Evolutionary conservation across 2,329 filamentous ascomycete genomes (phyloP).

Genomic region (Leptographium galeiforme): DNA sequence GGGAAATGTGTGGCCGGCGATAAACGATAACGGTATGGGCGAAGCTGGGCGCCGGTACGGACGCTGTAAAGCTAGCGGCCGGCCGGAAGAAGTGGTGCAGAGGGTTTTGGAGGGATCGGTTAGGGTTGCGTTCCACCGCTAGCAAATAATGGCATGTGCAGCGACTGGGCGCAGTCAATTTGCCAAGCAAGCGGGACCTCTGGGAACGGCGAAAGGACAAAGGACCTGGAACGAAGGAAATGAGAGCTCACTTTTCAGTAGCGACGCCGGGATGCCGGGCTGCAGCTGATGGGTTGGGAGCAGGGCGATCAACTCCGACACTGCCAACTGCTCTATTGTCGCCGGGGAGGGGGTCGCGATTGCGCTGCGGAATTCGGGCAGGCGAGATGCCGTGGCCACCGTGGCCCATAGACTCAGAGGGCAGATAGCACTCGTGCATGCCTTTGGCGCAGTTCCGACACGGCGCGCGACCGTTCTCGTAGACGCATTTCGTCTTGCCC

Average conservation of each 20-base stretch:
- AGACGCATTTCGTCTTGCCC: slow-evolving; percentile 51
- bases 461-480: slow-evolving; percentile 47
- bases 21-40: neutral
- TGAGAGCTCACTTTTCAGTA: slow-evolving; percentile 40
- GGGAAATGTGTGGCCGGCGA: neutral
- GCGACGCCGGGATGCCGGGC: slow-evolving; percentile 33
- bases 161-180: neutral
- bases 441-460: slow-evolving; percentile 52
- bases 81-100: neutral
- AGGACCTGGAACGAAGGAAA: slow-evolving; percentile 1
- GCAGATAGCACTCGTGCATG: slow-evolving; percentile 50
- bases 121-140: neutral
- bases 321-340: slow-evolving; percentile 31
- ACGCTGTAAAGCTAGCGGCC: neutral
- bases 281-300: slow-evolving; percentile 28
- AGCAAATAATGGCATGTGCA: neutral
- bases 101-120: neutral
- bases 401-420: slow-evolving; percentile 46
- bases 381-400: slow-evolving; percentile 44
- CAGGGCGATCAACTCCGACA: slow-evolving; percentile 28
- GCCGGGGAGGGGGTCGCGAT: slow-evolving; percentile 40
- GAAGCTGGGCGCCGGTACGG: neutral
- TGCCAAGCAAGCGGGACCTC: neutral
- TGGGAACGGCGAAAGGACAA: neutral
- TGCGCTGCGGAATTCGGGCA: slow-evolving; percentile 35